Evolutionary conservation across 2,329 filamentous ascomycete species (phyloP), one percentile per base, ranked within the genome.

Genomic region (Fonsecaea monophora): DNA sequence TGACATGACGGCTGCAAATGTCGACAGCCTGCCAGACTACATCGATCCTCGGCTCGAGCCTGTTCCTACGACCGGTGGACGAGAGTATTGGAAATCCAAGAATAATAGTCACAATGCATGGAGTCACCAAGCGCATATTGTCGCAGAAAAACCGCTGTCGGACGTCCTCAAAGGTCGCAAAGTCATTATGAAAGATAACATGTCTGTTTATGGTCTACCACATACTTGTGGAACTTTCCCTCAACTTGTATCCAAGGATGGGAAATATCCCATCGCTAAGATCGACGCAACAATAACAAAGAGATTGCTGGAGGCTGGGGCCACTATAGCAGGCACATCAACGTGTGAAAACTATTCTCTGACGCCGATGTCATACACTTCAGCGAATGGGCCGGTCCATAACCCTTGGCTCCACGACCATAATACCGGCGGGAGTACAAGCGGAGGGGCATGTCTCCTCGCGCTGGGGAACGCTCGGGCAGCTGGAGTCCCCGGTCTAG

Each of bases 101-200:
- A 74, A 78, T 4, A 81, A 82, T 65, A 78, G 77, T 12, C 65
- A 81, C 25, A 82, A 82, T 71, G 80, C 77, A n/a, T 82, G 80
- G 80, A 78, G 78, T 48, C 77, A 82, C 61, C 74, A 74, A 45
- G 76, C 74, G 25, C 70, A 73, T 2, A 71, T 81, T 12, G 70
- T 67, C n/a, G 71, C 76, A 6, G 64, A 71, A 3, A 65, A 65
- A 50, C 74, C 75, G 3, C 60, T 66, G 15, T 74, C 67, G 21
- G 60, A 55, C 18, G 40, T 74, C 13, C 74, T 79, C 7, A 66
- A 60, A 12, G 77, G 75, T 9, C 72, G 75, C 42, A 76, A 69
- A 3, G 69, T 79, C 50, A 75, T 74, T 1, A 72, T 79, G 62
- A 80, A 80, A 68, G 77, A 80, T 64, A 79, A 76, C 59, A 76